phyloP scores from a whole-genome alignment of 768 basidiomycete species.

The Paxillus rubicundulus region DNA sequence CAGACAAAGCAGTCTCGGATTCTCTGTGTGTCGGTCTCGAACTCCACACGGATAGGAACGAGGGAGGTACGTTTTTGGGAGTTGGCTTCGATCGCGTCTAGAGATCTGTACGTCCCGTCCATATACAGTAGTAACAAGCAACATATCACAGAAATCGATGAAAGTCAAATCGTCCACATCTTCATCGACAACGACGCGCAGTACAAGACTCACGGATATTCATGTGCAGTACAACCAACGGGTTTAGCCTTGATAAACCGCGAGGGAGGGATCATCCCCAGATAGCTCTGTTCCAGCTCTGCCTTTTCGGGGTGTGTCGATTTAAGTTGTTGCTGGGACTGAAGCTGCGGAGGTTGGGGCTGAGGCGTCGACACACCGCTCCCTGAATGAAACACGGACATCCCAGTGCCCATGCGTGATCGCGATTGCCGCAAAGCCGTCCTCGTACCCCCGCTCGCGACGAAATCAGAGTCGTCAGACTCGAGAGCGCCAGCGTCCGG shows the following conservation, averaged over 20 bases:
- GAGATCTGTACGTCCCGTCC: conserved; percentile 43
- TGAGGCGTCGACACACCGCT: conserved; percentile 41
- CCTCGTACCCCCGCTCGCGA: conserved; percentile 61
- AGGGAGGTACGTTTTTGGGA: conserved; percentile 55
- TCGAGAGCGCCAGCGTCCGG: conserved; percentile 81
- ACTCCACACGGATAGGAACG: conserved; percentile 92
- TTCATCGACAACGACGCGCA: conserved; percentile 2
- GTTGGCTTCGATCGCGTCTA: conserved; percentile 61
- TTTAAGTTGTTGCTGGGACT: conserved; percentile 15
- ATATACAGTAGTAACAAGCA: conserved; percentile 12
- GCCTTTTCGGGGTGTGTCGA: conserved; percentile 42
- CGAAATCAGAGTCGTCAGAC: conserved; percentile 81
- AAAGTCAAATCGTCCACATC: conserved; percentile 6
- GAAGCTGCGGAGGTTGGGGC: conserved; percentile 26
- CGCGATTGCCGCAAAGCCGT: conserved; percentile 52
- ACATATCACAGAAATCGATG: conserved; percentile 18
- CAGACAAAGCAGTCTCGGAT: conserved; percentile 95
- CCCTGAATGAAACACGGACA: conserved; percentile 54
- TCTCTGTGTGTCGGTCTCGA: conserved; percentile 88
- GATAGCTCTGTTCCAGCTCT: conserved; percentile 83
- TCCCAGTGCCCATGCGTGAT: conserved; percentile 44
- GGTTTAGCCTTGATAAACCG: conserved; percentile 66
- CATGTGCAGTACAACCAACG: conserved; percentile 60
- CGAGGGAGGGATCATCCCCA: conserved; percentile 81
- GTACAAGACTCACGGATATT: conserved; percentile 63